These are phyloP conservation scores for Lentinus brumalis DNA, from an alignment of 768 basidiomycete genomes.

Conservation along the genomic window DNA sequence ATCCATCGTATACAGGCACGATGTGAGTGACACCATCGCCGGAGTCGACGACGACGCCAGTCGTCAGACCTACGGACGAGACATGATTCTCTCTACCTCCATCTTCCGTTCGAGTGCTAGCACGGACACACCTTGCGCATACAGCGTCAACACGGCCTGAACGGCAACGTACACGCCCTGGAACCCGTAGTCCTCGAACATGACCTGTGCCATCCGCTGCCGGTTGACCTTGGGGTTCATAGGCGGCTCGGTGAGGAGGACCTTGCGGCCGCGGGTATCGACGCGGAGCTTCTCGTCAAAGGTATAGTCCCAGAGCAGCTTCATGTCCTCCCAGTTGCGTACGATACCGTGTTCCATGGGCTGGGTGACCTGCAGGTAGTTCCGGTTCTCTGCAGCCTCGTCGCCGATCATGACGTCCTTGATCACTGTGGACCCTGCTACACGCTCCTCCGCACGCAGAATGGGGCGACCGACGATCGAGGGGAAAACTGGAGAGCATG, in stretches of 20 bases:
- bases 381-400: constrained; percentile 91
- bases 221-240: constrained; percentile 98
- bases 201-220: constrained; percentile 93
- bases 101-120: too few species aligned
- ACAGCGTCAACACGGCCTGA: constrained; percentile 96
- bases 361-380: constrained; percentile 94
- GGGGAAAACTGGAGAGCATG: constrained; percentile 71
- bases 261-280: constrained; percentile 83
- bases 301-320: constrained; percentile 96
- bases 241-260: constrained; percentile 95
- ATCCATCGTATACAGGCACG: constrained; percentile 98
- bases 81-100: not conserved
- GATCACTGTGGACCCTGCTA: constrained; percentile 75
- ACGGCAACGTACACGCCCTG: constrained; percentile 96
- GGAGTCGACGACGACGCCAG: constrained; percentile 98
- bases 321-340: constrained; percentile 99
- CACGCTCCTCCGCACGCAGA: constrained; percentile 94
- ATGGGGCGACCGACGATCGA: constrained; percentile 97
- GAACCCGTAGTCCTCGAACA: constrained; percentile 99
- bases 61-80: constrained; percentile 77
- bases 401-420: constrained; percentile 99
- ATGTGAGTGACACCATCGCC: constrained; percentile 99
- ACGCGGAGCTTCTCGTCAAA: constrained; percentile 94
- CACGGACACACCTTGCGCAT: constrained; percentile 85
- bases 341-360: constrained; percentile 99